Percentiles rank a stretch among this genome's conserved stretches.
Conservation (phyloP, 2,329 filamentous ascomycete genomes). For the Arachnopeziza araneosa region DNA sequence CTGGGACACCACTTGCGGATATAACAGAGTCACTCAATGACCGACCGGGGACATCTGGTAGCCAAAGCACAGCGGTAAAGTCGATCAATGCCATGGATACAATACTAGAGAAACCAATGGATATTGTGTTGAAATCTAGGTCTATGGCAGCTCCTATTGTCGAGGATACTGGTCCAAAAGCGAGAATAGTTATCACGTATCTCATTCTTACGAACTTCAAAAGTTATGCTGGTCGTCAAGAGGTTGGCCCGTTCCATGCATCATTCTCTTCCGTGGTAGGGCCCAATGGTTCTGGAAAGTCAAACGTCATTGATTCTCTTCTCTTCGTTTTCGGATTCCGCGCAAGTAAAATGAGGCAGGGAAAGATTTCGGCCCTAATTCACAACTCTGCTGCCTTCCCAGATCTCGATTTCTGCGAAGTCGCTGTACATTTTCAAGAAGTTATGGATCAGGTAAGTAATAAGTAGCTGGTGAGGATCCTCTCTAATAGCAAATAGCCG, state of each 20-base stretch:
- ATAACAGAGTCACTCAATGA: constrained; percentile 68
- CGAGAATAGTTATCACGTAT: constrained; percentile 88
- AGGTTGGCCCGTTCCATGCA: constrained; percentile 92
- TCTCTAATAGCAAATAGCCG: constrained; percentile 41
- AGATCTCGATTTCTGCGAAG: constrained; percentile 85
- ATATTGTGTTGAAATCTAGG: constrained; percentile 84
- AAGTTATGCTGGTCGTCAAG: constrained; percentile 91
- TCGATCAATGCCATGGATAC: constrained; percentile 68
- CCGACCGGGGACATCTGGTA: constrained; percentile 44
- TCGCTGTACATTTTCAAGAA: constrained; percentile 94
- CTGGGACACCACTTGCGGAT: constrained; percentile 61
- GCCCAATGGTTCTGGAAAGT: constrained; percentile 96
- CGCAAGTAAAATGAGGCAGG: constrained; percentile 98
- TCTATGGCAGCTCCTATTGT: constrained; percentile 61
- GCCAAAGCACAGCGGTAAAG: constrained; percentile 50
- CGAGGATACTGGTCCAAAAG: constrained; percentile 71
- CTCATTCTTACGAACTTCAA: constrained; percentile 96
- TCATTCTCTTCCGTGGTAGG: constrained; percentile 98
- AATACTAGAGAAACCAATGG: constrained; percentile 82
- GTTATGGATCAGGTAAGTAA: constrained; percentile 71
- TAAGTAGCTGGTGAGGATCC: neutral
- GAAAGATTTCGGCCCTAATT: constrained; percentile 95
- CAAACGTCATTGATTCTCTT: constrained; percentile 96
- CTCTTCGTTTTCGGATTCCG: constrained; percentile 99
- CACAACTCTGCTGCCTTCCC: constrained; percentile 90